Evolutionary conservation across 345 rosid genomes (phyloP).

Genomic region (Lepidium africanum): DNA sequence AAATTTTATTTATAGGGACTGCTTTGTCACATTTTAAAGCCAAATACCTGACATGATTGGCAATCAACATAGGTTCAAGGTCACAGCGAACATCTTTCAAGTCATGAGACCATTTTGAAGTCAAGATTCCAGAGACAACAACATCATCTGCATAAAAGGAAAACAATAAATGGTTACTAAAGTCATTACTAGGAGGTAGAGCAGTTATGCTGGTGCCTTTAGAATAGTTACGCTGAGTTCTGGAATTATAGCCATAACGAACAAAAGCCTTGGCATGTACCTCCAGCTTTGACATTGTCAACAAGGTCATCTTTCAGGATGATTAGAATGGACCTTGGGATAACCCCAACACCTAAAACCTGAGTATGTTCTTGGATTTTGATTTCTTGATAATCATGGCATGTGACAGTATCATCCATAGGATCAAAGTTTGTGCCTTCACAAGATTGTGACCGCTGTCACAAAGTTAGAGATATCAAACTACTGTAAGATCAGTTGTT

Average conservation of each 20-base stretch:
- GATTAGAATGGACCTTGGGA: conserved; percentile 82
- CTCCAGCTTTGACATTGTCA: conserved; percentile 95
- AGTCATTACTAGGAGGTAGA: background rate
- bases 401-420: conserved; percentile 53
- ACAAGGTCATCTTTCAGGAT: conserved; percentile 88
- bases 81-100: conserved; percentile 87
- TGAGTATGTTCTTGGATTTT: conserved; percentile 95
- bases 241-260: background rate
- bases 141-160: conserved; percentile 58
- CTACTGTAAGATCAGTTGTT: background rate
- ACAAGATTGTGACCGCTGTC: conserved; percentile 61
- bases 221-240: background rate
- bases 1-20: background rate
- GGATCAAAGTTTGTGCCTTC: conserved; percentile 70
- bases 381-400: conserved; percentile 93
- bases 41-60: conserved; percentile 77
- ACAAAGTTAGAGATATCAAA: conserved; percentile 8
- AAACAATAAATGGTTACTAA: background rate
- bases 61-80: conserved; percentile 82
- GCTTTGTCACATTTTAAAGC: background rate
- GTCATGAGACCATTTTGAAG: conserved; percentile 95
- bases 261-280: conserved; percentile 33
- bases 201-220: background rate
- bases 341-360: conserved; percentile 84
- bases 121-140: conserved; percentile 75